These are phyloP conservation scores for Colletotrichum acutatum DNA, from an alignment of 2,329 filamentous ascomycete species.

Conservation along the genomic window DNA sequence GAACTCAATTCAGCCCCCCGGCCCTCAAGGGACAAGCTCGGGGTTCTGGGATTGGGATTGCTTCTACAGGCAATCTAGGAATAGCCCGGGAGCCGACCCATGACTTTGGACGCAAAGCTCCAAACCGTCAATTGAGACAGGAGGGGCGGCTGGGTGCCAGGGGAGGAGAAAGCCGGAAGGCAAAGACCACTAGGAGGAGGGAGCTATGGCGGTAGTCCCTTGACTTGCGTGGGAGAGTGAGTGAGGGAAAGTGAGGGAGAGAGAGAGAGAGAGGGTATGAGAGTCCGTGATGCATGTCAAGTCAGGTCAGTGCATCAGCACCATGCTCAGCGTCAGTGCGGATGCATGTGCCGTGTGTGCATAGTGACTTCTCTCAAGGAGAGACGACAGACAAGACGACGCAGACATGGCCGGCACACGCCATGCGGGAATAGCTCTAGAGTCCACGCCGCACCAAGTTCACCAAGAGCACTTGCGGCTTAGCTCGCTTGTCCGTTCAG, in stretches of 20 bases:
- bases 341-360: background rate
- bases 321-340: conserved; percentile 21
- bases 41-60: background rate
- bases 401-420: background rate
- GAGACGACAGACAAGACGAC: background rate
- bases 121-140: conserved; percentile 7
- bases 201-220: too few species aligned
- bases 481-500: conserved; percentile 19
- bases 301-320: conserved; percentile 28
- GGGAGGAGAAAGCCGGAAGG: background rate
- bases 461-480: conserved; percentile 8
- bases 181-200: background rate
- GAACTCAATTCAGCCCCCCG: conserved; percentile 6
- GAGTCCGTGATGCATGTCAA: conserved; percentile 19
- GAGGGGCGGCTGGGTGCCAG: background rate
- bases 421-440: conserved; percentile 18
- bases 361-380: background rate
- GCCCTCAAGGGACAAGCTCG: background rate
- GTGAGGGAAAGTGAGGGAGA: background rate
- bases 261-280: background rate
- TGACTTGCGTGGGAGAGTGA: background rate
- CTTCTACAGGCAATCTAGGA: background rate
- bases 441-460: conserved; percentile 25
- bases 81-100: background rate
- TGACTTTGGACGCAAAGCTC: background rate